Conservation (phyloP, 768 basidiomycete genomes). For the Mycena latifolia region DNA sequence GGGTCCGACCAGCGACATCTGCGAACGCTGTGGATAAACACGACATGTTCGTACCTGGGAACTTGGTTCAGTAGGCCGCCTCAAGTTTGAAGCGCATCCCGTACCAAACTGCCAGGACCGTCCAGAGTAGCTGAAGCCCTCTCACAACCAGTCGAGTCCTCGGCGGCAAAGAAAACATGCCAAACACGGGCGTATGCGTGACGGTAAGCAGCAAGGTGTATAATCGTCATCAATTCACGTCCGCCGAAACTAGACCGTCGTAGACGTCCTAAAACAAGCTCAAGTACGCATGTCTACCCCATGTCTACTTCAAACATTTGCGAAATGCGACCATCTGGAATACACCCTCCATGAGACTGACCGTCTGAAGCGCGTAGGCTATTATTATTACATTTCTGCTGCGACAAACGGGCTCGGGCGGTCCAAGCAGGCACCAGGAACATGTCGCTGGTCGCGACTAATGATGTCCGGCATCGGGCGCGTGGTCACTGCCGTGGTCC, state of each 20-base stretch:
- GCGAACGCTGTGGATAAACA: slow-evolving; percentile 62
- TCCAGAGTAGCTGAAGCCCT: slow-evolving; percentile 69
- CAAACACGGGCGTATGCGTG: background rate
- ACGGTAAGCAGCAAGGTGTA: too few species aligned
- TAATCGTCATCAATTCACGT: too few species aligned
- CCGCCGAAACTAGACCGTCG: too few species aligned
- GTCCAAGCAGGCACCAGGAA: background rate
- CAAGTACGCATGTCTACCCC: too few species aligned
- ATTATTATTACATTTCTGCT: background rate
- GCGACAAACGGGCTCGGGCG: background rate
- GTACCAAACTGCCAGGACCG: slow-evolving; percentile 72
- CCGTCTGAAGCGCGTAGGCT: background rate
- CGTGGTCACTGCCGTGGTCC: slow-evolving; percentile 35
- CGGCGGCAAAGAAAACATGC: background rate
- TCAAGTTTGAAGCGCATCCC: slow-evolving; percentile 43
- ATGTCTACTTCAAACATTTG: too few species aligned
- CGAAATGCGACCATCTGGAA: too few species aligned
- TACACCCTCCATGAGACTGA: too few species aligned
- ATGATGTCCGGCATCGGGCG: slow-evolving; percentile 53
- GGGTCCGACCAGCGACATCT: slow-evolving; percentile 75
- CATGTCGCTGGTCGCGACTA: slow-evolving; percentile 38
- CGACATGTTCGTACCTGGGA: slow-evolving; percentile 70
- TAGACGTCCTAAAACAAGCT: too few species aligned
- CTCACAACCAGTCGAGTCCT: slow-evolving; percentile 53
- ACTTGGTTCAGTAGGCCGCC: slow-evolving; percentile 44